Base-by-base conservation (phyloP, 257 asterid genomes). In the Nicotiana benthamiana region DNA sequence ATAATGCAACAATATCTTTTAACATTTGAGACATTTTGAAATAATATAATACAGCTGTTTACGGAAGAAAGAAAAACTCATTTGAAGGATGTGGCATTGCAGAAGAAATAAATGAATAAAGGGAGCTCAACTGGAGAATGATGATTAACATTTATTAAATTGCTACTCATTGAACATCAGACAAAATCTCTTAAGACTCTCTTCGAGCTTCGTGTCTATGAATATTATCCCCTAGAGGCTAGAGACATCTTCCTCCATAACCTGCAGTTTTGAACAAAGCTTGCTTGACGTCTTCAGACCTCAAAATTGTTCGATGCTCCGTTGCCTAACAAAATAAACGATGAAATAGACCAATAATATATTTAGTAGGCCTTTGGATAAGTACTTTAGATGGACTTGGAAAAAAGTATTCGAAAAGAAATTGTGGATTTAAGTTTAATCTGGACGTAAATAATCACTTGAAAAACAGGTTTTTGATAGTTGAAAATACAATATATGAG, bases 221-320 rank as follows among this genome's bases (percentile, higher is more conserved):
- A 53, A 15, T 77, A 70, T 65, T 80, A 79, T 13, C 40, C 3
- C 76, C 83, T 90, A 89, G 24, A 89, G 10, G 66, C 84, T 90
- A 89, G 20, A 89, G 10, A 83, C 93, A 90, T 89, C 94, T 92
- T 79, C 97, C 97, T 72, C 97, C 97, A 60, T 86, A 92, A 24
- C 97, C 95, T 72, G 97, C 95, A 84, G 85, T 92, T 80, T 90
- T 90, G 83, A 85, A 87, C 67, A 93, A 56, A 26, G 93, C 95
- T 77, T 88, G 95, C 83, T 92, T 90, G 34, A 93, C 86, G 24
- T 90, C 97, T 75, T 90, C 94, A 3, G 86, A 24, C 28, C 86
- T 86, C 36, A 89, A 10, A 20, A 84, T 61, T 22, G 87, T 65
- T 32, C 91, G 86, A 64, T 89, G 89, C 74, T 89, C 97, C 13